Conservation (phyloP, 2,329 filamentous ascomycete genomes). For the Teratosphaeria pseudoeucalypti region DNA sequence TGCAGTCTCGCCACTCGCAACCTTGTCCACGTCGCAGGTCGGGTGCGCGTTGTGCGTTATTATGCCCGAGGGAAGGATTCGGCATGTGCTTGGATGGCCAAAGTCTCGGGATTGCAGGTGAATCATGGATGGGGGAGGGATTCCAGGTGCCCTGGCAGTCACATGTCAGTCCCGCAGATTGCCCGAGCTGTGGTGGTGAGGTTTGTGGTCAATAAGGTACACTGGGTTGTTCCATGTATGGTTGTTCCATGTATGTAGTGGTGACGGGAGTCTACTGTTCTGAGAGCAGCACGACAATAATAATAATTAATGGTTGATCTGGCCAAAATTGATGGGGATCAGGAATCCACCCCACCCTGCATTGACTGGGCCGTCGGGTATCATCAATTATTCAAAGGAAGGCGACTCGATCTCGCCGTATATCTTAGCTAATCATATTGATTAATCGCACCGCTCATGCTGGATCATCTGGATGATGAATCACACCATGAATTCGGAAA, state of each 20-base stretch:
- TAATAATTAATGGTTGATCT: not conserved
- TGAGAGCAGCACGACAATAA: too few relatives aligned
- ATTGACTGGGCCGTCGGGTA: too few relatives aligned
- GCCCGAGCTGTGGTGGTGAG: too few relatives aligned
- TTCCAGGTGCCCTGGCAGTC: too few relatives aligned
- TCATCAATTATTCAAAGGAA: too few relatives aligned
- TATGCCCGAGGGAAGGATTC: not conserved
- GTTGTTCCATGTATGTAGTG: not conserved
- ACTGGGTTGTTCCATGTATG: not conserved
- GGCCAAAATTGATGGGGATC: not conserved
- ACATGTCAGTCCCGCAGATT: too few relatives aligned
- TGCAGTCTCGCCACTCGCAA: not conserved
- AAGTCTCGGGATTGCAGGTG: not conserved
- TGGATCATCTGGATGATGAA: too few relatives aligned
- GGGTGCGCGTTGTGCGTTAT: not conserved
- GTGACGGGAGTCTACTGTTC: not conserved
- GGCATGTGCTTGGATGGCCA: not conserved
- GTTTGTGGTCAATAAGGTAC: too few relatives aligned
- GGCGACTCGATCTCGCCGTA: too few relatives aligned
- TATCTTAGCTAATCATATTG: too few relatives aligned
- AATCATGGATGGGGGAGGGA: not conserved
- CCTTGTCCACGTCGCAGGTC: not conserved
- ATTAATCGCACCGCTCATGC: too few relatives aligned
- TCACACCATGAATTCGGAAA: too few relatives aligned
- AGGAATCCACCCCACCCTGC: not conserved